Conservation (phyloP, 345 rosid species). For the Populus davidiana region DNA sequence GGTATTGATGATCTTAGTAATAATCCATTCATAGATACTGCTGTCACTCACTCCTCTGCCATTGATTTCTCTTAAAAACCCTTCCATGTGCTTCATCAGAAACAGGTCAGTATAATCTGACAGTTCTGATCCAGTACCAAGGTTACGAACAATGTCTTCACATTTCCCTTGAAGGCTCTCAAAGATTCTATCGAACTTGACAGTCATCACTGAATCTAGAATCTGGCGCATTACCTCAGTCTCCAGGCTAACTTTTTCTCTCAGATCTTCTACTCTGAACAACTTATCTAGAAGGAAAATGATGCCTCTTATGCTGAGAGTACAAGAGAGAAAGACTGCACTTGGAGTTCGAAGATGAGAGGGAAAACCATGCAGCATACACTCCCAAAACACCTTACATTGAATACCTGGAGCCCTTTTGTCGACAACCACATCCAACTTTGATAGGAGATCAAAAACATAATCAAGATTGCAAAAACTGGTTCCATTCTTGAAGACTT, state of each 20-base stretch:
- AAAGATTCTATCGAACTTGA: constrained; percentile 75
- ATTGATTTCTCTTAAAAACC: constrained; percentile 52
- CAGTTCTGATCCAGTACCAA: constrained; percentile 46
- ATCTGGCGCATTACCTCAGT: constrained; percentile 47
- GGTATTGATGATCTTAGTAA: constrained; percentile 58
- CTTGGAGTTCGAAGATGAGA: constrained; percentile 54
- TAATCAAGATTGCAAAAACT: constrained; percentile 53
- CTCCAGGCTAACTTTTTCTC: constrained; percentile 40
- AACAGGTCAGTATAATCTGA: constrained; percentile 60
- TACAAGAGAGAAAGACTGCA: constrained; percentile 69
- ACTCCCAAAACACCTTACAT: constrained; percentile 70
- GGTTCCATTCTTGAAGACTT: constrained; percentile 54
- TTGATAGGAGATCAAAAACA: constrained; percentile 46
- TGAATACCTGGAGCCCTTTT: constrained; percentile 56
- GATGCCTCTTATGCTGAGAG: constrained; percentile 62
- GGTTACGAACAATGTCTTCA: constrained; percentile 52
- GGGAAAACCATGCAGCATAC: constrained; percentile 87
- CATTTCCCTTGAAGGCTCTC: constrained; percentile 63
- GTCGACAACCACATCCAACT: constrained; percentile 53
- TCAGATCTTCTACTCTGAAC: constrained; percentile 46
- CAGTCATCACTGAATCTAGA: constrained; percentile 56
- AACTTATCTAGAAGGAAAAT: constrained; percentile 54
- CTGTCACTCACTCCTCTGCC: constrained; percentile 47
- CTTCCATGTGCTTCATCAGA: constrained; percentile 83
- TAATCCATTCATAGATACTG: constrained; percentile 63